Base-by-base conservation (phyloP, 371 early-diverging fungal species). In the Mucor piriformis region DNA sequence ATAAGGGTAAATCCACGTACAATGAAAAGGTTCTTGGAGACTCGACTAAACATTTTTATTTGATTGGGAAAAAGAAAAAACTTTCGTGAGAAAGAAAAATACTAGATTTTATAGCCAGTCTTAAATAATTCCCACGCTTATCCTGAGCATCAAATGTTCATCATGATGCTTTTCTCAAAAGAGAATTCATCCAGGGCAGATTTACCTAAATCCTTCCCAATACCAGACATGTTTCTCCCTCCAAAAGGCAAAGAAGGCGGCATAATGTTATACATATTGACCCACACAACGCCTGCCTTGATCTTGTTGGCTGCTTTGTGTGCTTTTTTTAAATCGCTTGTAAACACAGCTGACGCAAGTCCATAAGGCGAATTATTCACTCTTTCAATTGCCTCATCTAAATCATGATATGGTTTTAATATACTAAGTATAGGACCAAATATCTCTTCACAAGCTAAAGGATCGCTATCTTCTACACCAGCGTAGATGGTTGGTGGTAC, bases 381-480 rank as follows among this genome's bases (percentile, higher is more conserved):
- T 20, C 81, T 71, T 16, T 59, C 50, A 5, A 95, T 64, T 0
- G 80, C 96, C 52, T 92, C 88, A 2, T 85, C 85, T 32, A 87
- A 83, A 3, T 80, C 77, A 29, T 84, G 80, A 62, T 93, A 95
- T 0, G 91, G 88, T 16, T 79, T 66, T 15, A 76, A 37, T 16
- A 95, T 70, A 23, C 88, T 82, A n/a, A 95, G 86, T 0, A 84
- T 87, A 11, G 92, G 92, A 0, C 90, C 94, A 81, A 94, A 95
- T 10, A 95, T 92, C 65, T 95, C 94, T 61, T 94, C 92, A n/a
- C 81, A 84, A 34, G 87, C 83, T 21, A 88, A 68, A 8, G 85
- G 66, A 52, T 83, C 80, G 35, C 71, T 56, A 12, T 86, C 84
- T 0, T 64, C 57, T 7, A 90, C 66, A 5, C 84, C 69, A 18